Evolutionary conservation across 129 eudicot species (phyloP).

Genomic region (Mikania micrantha): DNA sequence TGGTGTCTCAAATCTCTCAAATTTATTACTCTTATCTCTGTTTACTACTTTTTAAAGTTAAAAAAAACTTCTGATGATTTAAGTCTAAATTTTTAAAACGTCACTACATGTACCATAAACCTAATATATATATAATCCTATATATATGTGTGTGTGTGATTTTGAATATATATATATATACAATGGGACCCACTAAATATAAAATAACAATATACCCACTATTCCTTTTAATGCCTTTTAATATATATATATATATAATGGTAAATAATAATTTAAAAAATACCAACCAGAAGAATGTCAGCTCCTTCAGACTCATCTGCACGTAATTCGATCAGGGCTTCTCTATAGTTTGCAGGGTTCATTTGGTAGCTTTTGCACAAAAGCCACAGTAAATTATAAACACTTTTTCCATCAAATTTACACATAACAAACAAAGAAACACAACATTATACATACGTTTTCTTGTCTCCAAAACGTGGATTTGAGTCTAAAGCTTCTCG

Average conservation of each 20-base stretch:
- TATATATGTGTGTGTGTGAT: too few species aligned
- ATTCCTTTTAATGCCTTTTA: too few species aligned
- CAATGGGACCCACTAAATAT: too few species aligned
- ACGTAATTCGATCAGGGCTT: slow-evolving; percentile 78
- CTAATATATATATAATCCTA: too few species aligned
- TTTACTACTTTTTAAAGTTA: too few species aligned
- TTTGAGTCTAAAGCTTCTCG: slow-evolving; percentile 97
- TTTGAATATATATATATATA: too few species aligned
- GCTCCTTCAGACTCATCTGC: slow-evolving; percentile 99
- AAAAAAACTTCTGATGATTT: too few species aligned
- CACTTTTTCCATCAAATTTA: neutral
- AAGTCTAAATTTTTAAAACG: too few species aligned
- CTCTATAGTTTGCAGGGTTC: slow-evolving; percentile 98
- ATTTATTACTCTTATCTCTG: too few species aligned
- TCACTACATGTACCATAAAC: too few species aligned
- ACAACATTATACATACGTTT: slow-evolving; percentile 54
- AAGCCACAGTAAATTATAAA: neutral
- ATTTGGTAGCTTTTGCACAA: slow-evolving; percentile 70
- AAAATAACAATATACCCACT: too few species aligned
- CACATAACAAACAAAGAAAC: neutral
- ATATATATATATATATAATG: neutral
- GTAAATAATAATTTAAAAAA: neutral
- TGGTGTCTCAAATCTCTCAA: too few species aligned
- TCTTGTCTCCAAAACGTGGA: slow-evolving; percentile 98
- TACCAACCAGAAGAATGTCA: slow-evolving; percentile 85